Base-by-base conservation (phyloP, 2,329 filamentous ascomycete genomes). In the Diaporthe citri region DNA sequence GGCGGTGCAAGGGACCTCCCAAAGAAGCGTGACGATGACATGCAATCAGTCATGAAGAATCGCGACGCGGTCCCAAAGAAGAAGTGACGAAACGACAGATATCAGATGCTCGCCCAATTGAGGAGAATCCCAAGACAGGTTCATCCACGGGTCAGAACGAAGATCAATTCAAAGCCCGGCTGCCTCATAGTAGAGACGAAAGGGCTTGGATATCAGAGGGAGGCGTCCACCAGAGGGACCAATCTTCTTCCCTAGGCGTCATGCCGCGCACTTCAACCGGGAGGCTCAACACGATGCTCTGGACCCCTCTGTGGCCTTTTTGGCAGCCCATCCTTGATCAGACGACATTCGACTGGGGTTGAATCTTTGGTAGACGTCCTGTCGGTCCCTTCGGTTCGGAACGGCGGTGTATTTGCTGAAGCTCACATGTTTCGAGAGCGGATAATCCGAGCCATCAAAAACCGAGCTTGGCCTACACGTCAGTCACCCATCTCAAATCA, bases 111-210 rank as follows among this genome's bases (percentile, higher is more conserved):
- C 34, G n/a, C 48, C 64, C 64, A 55, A 55, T 55, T 41, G 64
- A 55, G 48, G 48, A 69, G 15, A 2, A 28, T 9, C n/a, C 62
- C 48, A 69, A 28, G 31, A 69, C 31, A 69, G 5, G 64, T 69
- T 69, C 64, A 55, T 69, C 64, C 46, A 69, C 48, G 64, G 64
- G 48, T 46, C 64, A 41, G 46, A 41, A 22, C 4, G 48, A 69
- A 55, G 34, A 69, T 69, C 46, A 41, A 9, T 52, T 39, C 46
- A 51, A 52, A 52, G 64, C 64, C 64, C 31, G 46, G 64, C 64
- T 67, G 64, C 64, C 46, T 67, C 64, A 52, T 67, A 67, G 64
- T 28, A 67, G 46, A 67, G 64, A 69, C 48, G 48, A 69, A 41
- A 4, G 13, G 64, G 22, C 46, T 39, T 67, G 31, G 34, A 52